Conservation (phyloP, 192 early-diverging fungal genomes). For the Phycomyces blakesleeanus region DNA sequence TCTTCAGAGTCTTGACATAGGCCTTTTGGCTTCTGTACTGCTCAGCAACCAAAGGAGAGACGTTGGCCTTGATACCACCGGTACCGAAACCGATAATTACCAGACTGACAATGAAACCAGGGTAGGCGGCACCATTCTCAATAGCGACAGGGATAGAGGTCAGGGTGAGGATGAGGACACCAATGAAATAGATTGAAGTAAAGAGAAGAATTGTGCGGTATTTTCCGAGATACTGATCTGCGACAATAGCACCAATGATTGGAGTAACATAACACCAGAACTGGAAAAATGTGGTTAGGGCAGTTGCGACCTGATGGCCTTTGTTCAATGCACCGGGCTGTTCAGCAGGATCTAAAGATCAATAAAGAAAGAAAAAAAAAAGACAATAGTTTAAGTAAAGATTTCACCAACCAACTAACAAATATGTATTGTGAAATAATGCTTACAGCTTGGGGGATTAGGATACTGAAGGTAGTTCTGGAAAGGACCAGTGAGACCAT, state of each 20-base stretch:
- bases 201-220: slow-evolving; percentile 71
- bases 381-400: too few relatives aligned
- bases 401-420: too few relatives aligned
- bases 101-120: slow-evolving; percentile 65
- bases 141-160: slow-evolving; percentile 63
- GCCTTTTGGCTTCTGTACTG: slow-evolving; percentile 56
- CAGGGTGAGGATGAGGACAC: slow-evolving; percentile 56
- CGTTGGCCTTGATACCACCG: slow-evolving; percentile 78
- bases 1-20: slow-evolving; percentile 55
- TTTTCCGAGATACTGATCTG: slow-evolving; percentile 74
- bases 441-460: slow-evolving; percentile 32
- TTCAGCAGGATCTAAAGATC: slow-evolving; percentile 32
- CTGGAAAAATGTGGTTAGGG: slow-evolving; percentile 54
- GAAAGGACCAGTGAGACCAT: slow-evolving; percentile 57
- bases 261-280: slow-evolving; percentile 61
- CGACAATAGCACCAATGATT: slow-evolving; percentile 60
- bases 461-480: slow-evolving; percentile 57
- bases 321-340: slow-evolving; percentile 49
- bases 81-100: slow-evolving; percentile 73
- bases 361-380: not conserved
- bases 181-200: slow-evolving; percentile 59
- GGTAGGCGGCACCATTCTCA: slow-evolving; percentile 50
- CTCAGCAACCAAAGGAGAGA: slow-evolving; percentile 74
- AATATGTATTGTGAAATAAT: too few relatives aligned
- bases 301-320: slow-evolving; percentile 52